Percentiles rank a stretch among this genome's conserved stretches.
Conservation (phyloP, 2,329 filamentous ascomycete genomes). For the Sclerotiophoma versabilis region DNA sequence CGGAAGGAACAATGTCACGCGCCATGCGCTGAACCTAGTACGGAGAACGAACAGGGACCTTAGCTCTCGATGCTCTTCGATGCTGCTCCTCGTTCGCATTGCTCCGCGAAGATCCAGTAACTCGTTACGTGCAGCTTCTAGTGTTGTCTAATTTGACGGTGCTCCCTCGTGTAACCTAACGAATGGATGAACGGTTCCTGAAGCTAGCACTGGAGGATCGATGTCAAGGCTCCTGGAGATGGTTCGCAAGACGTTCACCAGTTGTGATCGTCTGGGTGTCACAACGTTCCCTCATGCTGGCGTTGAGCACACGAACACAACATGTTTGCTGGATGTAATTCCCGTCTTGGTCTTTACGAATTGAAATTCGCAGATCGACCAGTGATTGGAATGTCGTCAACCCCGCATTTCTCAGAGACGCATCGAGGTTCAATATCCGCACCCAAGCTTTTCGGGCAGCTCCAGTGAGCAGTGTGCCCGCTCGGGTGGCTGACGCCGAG, state of each 20-base stretch:
- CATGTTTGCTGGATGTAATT: slow-evolving; percentile 26
- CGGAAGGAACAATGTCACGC: slow-evolving; percentile 38
- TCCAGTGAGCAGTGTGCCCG: slow-evolving; percentile 34
- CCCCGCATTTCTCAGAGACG: slow-evolving; percentile 46
- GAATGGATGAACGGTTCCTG: slow-evolving; percentile 34
- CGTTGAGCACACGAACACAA: slow-evolving; percentile 32
- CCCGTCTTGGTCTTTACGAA: slow-evolving; percentile 23
- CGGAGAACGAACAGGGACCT: slow-evolving; percentile 31
- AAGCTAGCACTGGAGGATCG: slow-evolving; percentile 32
- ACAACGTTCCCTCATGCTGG: slow-evolving; percentile 25
- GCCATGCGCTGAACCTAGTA: slow-evolving; percentile 32
- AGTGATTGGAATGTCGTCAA: slow-evolving; percentile 36
- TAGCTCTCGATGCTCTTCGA: slow-evolving; percentile 23
- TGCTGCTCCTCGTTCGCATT: slow-evolving; percentile 6
- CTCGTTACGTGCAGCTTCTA: slow-evolving; percentile 26
- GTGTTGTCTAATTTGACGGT: slow-evolving; percentile 26
- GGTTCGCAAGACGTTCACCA: slow-evolving; percentile 12
- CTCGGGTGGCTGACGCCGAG: slow-evolving; percentile 25
- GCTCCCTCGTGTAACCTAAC: slow-evolving; percentile 15
- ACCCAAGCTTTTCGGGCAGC: slow-evolving; percentile 36
- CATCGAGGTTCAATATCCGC: slow-evolving; percentile 29
- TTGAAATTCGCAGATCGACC: slow-evolving; percentile 22
- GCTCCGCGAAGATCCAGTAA: slow-evolving; percentile 23
- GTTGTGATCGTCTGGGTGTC: slow-evolving; percentile 22
- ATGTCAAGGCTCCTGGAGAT: slow-evolving; percentile 17